Evolutionary conservation across 345 rosid genomes (phyloP), one percentile per base, ranked within the genome.

Genomic region (Xanthoceras sorbifolium): DNA sequence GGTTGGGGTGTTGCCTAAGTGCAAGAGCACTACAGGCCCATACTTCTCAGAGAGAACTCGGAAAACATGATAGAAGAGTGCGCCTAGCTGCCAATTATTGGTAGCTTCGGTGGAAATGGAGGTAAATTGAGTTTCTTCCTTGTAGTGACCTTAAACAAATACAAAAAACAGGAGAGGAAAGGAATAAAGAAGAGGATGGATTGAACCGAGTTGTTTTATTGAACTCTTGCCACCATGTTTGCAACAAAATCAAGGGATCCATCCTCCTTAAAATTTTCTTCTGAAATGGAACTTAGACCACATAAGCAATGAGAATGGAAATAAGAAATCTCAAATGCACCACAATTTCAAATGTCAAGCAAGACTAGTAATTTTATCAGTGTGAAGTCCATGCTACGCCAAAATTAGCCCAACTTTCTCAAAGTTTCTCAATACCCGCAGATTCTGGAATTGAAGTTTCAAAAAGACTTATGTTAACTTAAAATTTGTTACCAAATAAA

Each of bases 31-130:
- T 25, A 82, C 4, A 25, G 82, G 74, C 26, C 82, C 84, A 40
- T 78, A 59, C 40, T 74, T 71, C n/a, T 38, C 22, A 0, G 82
- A 76, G 2, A 82, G 78, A 2, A 34, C 5, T 67, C 15, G 65
- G 22, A 79, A 36, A 26, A 80, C 69, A 12, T 77, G 76, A 17
- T 82, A 80, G 0, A 67, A 72, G 2, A 32, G 44, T 7, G 10
- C 26, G 44, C 78, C 80, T 5, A 78, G 36, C 23, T 79, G 2
- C 85, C 80, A 6, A 82, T 60, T 18, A 79, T 9, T 15, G 85
- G 85, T 48, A 82, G 73, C 67, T 52, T 75, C 17, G 76, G 73
- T 10, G 79, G 85, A 3, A 67, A 75, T 38, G 82, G 85, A 29
- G 82, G 85, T 0, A 67, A 22, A 11, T 75, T 78, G n/a, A 28